Evolutionary conservation across 768 basidiomycete species (phyloP).

Genomic region (Amylocystis lapponica): DNA sequence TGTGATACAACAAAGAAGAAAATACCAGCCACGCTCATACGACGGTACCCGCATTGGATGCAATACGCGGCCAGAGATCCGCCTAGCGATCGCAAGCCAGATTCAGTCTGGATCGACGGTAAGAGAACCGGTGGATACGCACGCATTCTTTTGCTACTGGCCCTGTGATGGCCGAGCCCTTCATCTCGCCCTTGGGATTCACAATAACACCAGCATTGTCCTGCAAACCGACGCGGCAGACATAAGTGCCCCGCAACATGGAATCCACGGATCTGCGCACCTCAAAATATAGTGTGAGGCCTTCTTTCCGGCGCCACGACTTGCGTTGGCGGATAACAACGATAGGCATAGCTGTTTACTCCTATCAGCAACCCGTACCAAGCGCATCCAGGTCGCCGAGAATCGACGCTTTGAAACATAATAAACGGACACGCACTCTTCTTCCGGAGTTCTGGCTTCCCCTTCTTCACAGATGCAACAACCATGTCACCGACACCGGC

Average conservation of each 20-base stretch:
- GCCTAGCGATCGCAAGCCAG: slow-evolving; percentile 43
- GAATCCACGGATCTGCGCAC: slow-evolving; percentile 29
- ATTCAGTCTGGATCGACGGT: not conserved
- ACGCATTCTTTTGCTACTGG: slow-evolving; percentile 99
- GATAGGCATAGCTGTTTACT: slow-evolving; percentile 80
- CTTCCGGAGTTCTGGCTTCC: slow-evolving; percentile 99
- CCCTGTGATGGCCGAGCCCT: slow-evolving; percentile 94
- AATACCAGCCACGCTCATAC: slow-evolving; percentile 49
- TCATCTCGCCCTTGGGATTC: slow-evolving; percentile 99
- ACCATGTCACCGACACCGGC: slow-evolving; percentile 95
- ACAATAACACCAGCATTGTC: slow-evolving; percentile 97
- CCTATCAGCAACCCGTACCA: slow-evolving; percentile 12
- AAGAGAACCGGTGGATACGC: slow-evolving; percentile 28
- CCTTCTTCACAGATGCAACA: slow-evolving; percentile 97
- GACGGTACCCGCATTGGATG: slow-evolving; percentile 97
- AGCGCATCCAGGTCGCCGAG: not conserved
- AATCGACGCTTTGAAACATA: no score
- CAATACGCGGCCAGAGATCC: slow-evolving; percentile 99
- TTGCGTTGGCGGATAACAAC: slow-evolving; percentile 98
- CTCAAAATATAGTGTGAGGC: slow-evolving; percentile 99
- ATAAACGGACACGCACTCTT: slow-evolving; percentile 67
- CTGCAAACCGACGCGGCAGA: slow-evolving; percentile 27
- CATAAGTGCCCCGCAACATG: not conserved
- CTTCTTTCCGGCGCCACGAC: slow-evolving; percentile 96
- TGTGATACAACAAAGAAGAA: slow-evolving; percentile 21